Evolutionary conservation across 1,139 yeast genomes (phyloP).

Genomic region (Yamadazyma songkhlaensis): DNA sequence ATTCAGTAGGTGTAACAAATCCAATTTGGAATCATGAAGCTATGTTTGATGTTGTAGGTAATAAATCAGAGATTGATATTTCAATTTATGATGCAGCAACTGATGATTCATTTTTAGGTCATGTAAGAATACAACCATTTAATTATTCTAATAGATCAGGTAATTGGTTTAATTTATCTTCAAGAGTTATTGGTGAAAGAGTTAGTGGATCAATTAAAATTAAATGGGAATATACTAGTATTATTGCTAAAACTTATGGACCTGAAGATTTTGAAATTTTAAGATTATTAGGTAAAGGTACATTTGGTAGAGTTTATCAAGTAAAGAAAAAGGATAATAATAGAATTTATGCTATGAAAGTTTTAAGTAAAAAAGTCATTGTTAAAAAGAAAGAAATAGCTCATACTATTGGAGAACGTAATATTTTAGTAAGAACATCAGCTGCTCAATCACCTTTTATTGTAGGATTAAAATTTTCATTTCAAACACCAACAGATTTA

Average conservation of each 20-base stretch:
- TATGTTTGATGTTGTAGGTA: constrained; percentile 84
- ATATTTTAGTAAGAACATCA: constrained; percentile 84
- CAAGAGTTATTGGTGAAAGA: constrained; percentile 73
- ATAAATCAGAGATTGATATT: constrained; percentile 77
- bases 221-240: constrained; percentile 66
- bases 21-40: constrained; percentile 93
- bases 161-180: constrained; percentile 72
- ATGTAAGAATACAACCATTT: constrained; percentile 69
- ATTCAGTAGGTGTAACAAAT: constrained; percentile 36
- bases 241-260: constrained; percentile 75
- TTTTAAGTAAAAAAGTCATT: constrained; percentile 87
- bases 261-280: constrained; percentile 93
- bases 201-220: constrained; percentile 77
- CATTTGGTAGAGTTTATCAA: constrained; percentile 96
- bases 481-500: constrained; percentile 90
- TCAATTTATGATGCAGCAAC: constrained; percentile 82
- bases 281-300: constrained; percentile 89
- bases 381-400: constrained; percentile 96
- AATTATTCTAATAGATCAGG: constrained; percentile 36
- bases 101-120: constrained; percentile 85
- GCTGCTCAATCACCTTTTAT: constrained; percentile 85
- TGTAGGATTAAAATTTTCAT: constrained; percentile 91
- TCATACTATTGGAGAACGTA: constrained; percentile 95
- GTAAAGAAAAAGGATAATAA: constrained; percentile 86
- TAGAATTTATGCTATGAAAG: constrained; percentile 96